Base-by-base conservation (phyloP, 495 filamentous ascomycete species). In the Hypoxylon crocopeplum region DNA sequence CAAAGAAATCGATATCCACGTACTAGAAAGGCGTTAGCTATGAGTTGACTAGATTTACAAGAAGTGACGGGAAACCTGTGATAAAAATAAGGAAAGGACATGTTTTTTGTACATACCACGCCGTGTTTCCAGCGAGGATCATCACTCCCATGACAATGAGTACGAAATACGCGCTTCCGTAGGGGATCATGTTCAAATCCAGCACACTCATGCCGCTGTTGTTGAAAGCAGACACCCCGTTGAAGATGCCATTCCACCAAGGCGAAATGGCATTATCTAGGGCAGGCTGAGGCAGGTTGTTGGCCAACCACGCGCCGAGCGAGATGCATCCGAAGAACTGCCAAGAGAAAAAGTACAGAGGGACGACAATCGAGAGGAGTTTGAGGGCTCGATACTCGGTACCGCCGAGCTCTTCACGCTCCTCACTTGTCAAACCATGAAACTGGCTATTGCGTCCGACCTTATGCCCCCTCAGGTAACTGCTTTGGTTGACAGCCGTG, bases 121-220 rank as follows among this genome's bases (percentile, higher is more conserved):
- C 68, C 70, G 92, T 95, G 53, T 96, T 97, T 15, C 92, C 92
- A 6, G 90, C 89, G 10, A 97, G 79, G 51, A 94, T 94, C 57
- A 96, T 70, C 12, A 89, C 69, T 27, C 82, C 82, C 84, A 93
- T 88, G 11, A 87, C 88, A 15, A 95, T 71, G 8, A 97, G 77
- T 6, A 91, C 82, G 66, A 91, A 95, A 68, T 81, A 73, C 5
- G 81, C 78, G 1, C 73, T 75, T 66, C 88, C 82, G 64, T 88
- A 91, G 1, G 85, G 83, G 5, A 83, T 81, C 86, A 95, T 91
- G 59, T 95, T 95, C 15, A 82, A 77, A 70, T 95, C 91, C 34
- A 96, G 71, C 25, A 96, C 82, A 15, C 84, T 85, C 91, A 97
- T 93, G 16, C 92, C 92, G 22, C 62, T 66, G 30, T 95, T 97